Base-by-base conservation (phyloP, 805 yeast genomes). In the Saccharomycopsis malanga region DNA sequence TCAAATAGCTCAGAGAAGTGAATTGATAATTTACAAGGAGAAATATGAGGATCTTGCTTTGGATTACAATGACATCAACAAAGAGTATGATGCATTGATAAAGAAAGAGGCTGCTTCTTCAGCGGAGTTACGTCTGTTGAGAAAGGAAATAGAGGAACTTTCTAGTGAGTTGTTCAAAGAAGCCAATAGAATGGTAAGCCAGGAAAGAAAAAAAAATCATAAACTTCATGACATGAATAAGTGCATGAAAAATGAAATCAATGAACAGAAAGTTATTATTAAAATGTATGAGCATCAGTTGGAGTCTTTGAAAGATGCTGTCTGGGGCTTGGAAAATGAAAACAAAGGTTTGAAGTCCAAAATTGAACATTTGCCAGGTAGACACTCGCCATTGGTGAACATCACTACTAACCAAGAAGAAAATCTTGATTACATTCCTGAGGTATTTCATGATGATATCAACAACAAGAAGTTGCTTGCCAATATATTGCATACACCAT, bases 141-240 rank as follows among this genome's bases (percentile, higher is more conserved):
- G 81, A 52, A 75, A 71, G 21, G 95, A 87, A 60, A 83, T 86
- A 27, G 91, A 84, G 58, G 94, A 85, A 29, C 64, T 87, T 42
- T 77, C 88, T 1, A 85, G 81, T 1, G 76, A 87, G 1, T 64
- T 87, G 27, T 87, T 87, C 59, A 82, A 76, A 53, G 91, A 87
- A 58, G 95, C 95, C n/a, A 87, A 86, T 59, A 71, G 72, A 42
- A 85, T 84, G 84, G 95, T 87, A 4, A 76, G 81, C 39, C 76
- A 78, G 52, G 95, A 94, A 0, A 76, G 83, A 49, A 70, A 77
- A 44, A 84, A 81, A 49, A 73, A 79, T 3, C 73, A 79, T 57
- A 76, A 74, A 29, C 69, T 70, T 50, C 77, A 79, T 54, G 63
- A 75, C 41, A 76, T 79, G 53, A 82, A 83, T 54, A 65, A 72